A percentile compares a stretch with the other conserved stretches of the same genome.
Conservation (phyloP, 129 eudicot species). For the Kitagawia praeruptora region DNA sequence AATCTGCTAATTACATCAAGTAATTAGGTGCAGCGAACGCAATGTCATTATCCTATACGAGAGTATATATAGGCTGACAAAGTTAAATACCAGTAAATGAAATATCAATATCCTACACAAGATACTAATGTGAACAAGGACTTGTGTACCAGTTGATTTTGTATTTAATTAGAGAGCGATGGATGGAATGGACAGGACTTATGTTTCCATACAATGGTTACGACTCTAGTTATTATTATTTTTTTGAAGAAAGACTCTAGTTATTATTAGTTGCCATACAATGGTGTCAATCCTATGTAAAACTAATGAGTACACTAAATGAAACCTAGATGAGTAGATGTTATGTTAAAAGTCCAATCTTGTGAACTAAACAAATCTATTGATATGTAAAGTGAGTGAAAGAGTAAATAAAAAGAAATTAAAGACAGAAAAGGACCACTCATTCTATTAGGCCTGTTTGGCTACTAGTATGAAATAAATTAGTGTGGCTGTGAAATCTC, state of each 20-base stretch:
- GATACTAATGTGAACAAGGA: not conserved
- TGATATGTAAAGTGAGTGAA: not conserved
- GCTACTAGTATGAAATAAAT: not conserved
- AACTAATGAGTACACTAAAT: conserved; percentile 3
- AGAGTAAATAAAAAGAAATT: not conserved
- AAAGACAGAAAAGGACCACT: conserved; percentile 6
- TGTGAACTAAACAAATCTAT: not conserved
- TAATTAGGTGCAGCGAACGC: not conserved
- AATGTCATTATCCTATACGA: not conserved
- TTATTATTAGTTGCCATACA: conserved; percentile 2
- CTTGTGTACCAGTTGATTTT: not conserved
- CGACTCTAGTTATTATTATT: too few relatives aligned
- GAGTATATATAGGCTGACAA: not conserved
- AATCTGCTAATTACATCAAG: not conserved
- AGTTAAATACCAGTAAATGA: not conserved
- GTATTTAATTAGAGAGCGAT: conserved; percentile 5
- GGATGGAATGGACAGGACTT: not conserved
- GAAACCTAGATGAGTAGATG: conserved; percentile 2
- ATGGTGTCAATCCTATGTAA: not conserved
- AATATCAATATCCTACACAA: not conserved
- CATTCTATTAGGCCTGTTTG: conserved; percentile 7
- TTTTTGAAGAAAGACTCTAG: too few relatives aligned
- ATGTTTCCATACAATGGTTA: not conserved
- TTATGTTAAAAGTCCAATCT: not conserved
- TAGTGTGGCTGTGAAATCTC: conserved; percentile 6